Conservation (phyloP, 1,284 basidiomycete species). For the Cerioporus squamosus region DNA sequence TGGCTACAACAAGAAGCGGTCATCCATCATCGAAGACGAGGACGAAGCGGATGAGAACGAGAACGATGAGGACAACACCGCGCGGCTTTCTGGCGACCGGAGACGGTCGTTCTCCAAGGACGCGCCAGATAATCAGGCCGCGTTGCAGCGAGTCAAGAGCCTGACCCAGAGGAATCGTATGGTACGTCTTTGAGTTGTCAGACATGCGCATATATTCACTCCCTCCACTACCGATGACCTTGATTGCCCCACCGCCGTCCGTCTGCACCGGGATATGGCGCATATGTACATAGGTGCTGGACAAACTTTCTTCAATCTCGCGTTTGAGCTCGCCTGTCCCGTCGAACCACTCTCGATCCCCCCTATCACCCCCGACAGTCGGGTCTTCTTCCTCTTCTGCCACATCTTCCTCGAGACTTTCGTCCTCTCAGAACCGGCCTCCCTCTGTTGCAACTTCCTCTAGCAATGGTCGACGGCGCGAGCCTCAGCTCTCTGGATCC, state of each 20-base stretch:
- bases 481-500: conserved; percentile 62
- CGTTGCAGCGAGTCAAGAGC: conserved; percentile 69
- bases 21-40: conserved; percentile 42
- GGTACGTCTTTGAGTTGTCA: conserved; percentile 39
- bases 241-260: conserved; percentile 9
- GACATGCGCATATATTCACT: conserved; percentile 18
- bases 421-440: conserved; percentile 33
- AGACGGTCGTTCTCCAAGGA: conserved; percentile 38
- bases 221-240: conserved; percentile 6
- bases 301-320: conserved; percentile 64
- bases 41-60: conserved; percentile 44
- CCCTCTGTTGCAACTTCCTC: conserved; percentile 23
- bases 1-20: conserved; percentile 29
- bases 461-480: conserved; percentile 23
- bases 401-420: conserved; percentile 34
- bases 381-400: conserved; percentile 34
- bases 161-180: conserved; percentile 73
- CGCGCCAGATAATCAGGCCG: conserved; percentile 56
- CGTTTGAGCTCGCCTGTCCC: conserved; percentile 49
- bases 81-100: conserved; percentile 51
- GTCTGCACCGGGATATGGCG: too few relatives aligned
- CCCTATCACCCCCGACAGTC: conserved; percentile 35
- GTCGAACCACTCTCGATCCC: conserved; percentile 38
- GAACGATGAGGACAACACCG: conserved; percentile 67
- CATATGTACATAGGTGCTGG: conserved; percentile 53